Percentiles rank a stretch among this genome's conserved stretches.
Evolutionary conservation across 257 asterid species (phyloP).

Genomic region (Solanum etuberosum): DNA sequence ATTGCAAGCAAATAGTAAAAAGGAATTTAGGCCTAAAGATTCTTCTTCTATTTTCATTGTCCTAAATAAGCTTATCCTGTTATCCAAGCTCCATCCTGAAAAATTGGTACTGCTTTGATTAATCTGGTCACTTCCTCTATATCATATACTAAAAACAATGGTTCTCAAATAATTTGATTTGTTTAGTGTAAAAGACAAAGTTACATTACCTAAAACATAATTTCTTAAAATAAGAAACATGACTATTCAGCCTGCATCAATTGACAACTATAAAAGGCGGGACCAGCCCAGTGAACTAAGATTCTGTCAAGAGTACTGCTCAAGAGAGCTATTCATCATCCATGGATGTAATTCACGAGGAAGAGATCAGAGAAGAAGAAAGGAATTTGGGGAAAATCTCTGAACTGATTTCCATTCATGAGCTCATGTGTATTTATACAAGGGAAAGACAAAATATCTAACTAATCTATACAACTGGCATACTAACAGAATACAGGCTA

Average conservation of each 20-base stretch:
- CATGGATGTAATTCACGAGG: neutral
- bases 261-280: neutral
- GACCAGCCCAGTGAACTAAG: neutral
- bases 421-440: neutral
- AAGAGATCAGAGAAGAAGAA: neutral
- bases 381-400: neutral
- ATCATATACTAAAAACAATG: neutral
- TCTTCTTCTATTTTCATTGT: neutral
- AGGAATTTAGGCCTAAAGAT: neutral
- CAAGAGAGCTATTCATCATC: neutral
- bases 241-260: neutral
- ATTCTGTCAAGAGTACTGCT: neutral
- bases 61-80: neutral
- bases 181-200: neutral
- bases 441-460: neutral
- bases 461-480: neutral
- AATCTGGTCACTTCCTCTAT: neutral
- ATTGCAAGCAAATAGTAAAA: neutral
- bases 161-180: neutral
- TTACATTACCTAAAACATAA: neutral
- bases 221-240: neutral
- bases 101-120: neutral
- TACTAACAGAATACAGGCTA: neutral
- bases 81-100: neutral
- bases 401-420: neutral